phyloP scores from a whole-genome alignment of 2,329 filamentous ascomycete genomes.

The Pseudogymnoascus sp. region DNA sequence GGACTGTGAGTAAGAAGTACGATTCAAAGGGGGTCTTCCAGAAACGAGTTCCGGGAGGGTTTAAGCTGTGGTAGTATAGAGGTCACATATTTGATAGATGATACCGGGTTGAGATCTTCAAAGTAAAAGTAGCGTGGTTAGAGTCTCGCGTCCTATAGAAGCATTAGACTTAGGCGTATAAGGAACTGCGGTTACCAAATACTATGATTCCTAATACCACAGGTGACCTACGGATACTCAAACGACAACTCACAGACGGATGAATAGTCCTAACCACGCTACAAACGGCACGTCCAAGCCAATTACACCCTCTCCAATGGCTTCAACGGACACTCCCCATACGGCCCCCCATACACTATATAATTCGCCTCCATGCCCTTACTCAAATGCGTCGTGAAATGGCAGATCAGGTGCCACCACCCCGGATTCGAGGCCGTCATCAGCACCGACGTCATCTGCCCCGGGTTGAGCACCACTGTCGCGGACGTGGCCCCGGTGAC shows the following conservation, averaged over 20 bases:
- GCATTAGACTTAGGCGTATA: neutral
- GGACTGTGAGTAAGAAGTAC: constrained; percentile 19
- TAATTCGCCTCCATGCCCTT: constrained; percentile 8
- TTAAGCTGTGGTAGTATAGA: constrained; percentile 15
- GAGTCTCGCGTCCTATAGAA: neutral
- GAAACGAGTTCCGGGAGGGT: constrained; percentile 20
- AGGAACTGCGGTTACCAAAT: neutral
- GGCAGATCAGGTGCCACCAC: constrained; percentile 8
- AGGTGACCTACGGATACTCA: neutral
- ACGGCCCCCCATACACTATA: neutral
- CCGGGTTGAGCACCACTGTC: constrained; percentile 18
- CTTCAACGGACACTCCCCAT: neutral
- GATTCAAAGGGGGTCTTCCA: constrained; percentile 23
- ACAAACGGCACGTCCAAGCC: too few species aligned
- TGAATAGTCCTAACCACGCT: too few species aligned
- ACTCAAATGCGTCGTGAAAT: constrained; percentile 8
- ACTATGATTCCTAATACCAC: neutral
- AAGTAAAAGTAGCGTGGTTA: neutral
- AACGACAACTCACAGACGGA: neutral
- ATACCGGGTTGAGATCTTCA: neutral
- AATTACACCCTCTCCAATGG: neutral
- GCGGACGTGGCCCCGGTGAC: constrained; percentile 11
- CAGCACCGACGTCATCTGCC: constrained; percentile 21
- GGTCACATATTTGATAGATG: neutral
- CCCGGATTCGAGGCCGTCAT: constrained; percentile 22